Conservation (phyloP, 169 alveolate species). For the Babesia sp. region DNA sequence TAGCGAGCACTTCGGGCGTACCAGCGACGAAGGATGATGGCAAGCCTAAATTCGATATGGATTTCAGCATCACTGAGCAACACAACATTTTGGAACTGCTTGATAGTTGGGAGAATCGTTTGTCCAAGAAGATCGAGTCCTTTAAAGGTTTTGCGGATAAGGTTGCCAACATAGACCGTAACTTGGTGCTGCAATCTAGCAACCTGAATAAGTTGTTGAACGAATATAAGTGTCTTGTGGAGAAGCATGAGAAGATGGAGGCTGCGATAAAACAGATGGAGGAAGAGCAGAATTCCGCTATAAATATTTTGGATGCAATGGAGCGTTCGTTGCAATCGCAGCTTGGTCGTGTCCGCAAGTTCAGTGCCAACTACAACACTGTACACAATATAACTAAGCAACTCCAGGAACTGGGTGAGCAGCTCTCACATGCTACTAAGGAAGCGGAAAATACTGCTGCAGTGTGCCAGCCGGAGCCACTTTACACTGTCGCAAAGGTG, state of each 20-base stretch:
- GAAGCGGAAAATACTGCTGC: slow-evolving; percentile 56
- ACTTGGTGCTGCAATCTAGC: slow-evolving; percentile 45
- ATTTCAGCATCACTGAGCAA: slow-evolving; percentile 55
- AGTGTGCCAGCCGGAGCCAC: slow-evolving; percentile 68
- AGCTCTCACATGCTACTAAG: slow-evolving; percentile 46
- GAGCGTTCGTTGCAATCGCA: slow-evolving; percentile 42
- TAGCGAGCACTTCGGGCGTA: background rate
- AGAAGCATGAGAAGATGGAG: slow-evolving; percentile 63
- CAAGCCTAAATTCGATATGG: slow-evolving; percentile 37
- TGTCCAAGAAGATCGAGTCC: slow-evolving; percentile 42
- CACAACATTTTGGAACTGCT: slow-evolving; percentile 46
- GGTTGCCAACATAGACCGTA: slow-evolving; percentile 51
- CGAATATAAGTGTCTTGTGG: slow-evolving; percentile 39
- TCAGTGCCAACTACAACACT: slow-evolving; percentile 45
- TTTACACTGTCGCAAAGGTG: slow-evolving; percentile 64
- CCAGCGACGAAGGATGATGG: slow-evolving; percentile 7
- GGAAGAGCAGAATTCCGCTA: slow-evolving; percentile 60
- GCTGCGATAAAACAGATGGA: slow-evolving; percentile 49
- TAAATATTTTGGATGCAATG: slow-evolving; percentile 47
- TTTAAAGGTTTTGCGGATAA: slow-evolving; percentile 59
- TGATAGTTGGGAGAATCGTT: slow-evolving; percentile 58
- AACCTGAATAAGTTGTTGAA: slow-evolving; percentile 46
- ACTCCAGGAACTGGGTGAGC: slow-evolving; percentile 61
- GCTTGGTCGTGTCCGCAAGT: slow-evolving; percentile 24
- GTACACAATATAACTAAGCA: slow-evolving; percentile 55